Conservation (phyloP, 805 yeast species). For the Ogataea methanolica region DNA sequence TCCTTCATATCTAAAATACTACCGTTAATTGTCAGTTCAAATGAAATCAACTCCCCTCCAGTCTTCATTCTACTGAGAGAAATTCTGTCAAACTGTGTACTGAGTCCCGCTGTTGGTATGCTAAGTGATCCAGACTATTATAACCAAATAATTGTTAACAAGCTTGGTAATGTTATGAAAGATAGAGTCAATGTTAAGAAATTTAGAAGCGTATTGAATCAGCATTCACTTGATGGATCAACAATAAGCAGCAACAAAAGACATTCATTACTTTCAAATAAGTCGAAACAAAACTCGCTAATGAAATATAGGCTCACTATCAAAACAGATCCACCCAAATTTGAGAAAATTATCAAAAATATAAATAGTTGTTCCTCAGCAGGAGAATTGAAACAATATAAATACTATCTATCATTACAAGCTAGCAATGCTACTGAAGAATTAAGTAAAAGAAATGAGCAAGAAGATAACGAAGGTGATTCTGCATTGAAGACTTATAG, state of each 20-base stretch:
- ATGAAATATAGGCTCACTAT: conserved; percentile 33
- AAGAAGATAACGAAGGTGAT: conserved; percentile 3
- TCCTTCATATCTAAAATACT: conserved; percentile 37
- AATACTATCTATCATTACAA: conserved; percentile 44
- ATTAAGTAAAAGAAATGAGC: conserved; percentile 18
- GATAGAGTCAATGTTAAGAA: conserved; percentile 73
- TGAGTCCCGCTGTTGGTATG: conserved; percentile 47
- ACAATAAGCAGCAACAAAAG: neutral
- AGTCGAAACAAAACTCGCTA: conserved; percentile 16
- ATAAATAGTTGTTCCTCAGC: conserved; percentile 31
- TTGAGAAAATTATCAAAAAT: conserved; percentile 30
- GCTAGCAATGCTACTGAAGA: conserved; percentile 36
- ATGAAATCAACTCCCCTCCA: conserved; percentile 44
- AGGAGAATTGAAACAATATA: conserved; percentile 43
- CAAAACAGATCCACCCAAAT: conserved; percentile 28
- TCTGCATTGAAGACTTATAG: conserved; percentile 12
- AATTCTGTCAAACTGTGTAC: conserved; percentile 52
- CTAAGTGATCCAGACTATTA: conserved; percentile 71
- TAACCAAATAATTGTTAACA: conserved; percentile 58
- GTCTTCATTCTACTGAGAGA: conserved; percentile 55
- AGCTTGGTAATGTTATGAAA: conserved; percentile 59
- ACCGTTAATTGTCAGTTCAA: conserved; percentile 43
- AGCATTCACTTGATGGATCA: conserved; percentile 41
- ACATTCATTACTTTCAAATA: neutral
- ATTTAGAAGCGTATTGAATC: conserved; percentile 63